phyloP scores from a whole-genome alignment of 1,139 yeast species.

The Taiozyma sp. region DNA sequence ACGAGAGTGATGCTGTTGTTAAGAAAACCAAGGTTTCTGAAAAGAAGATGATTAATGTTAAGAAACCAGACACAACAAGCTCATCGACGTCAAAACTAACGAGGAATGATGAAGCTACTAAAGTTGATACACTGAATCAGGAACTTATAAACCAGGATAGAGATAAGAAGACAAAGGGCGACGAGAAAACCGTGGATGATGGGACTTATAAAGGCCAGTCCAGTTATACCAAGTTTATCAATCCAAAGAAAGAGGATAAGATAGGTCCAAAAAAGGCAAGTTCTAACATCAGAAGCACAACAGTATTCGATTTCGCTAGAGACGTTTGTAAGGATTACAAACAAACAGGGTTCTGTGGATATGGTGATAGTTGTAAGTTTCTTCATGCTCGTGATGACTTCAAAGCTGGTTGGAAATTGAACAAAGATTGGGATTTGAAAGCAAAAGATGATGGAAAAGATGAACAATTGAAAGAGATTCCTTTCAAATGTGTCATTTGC shows the following conservation, averaged over 20 bases:
- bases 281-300: conserved; percentile 60
- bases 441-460: conserved; percentile 9
- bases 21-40: neutral
- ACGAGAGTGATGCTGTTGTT: conserved; percentile 8
- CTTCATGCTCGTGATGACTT: conserved; percentile 87
- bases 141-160: conserved; percentile 27
- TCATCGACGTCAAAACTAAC: conserved; percentile 6
- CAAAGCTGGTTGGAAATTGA: conserved; percentile 64
- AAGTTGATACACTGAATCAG: conserved; percentile 29
- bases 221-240: conserved; percentile 25
- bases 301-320: conserved; percentile 85
- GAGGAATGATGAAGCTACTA: conserved; percentile 30
- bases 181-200: conserved; percentile 19
- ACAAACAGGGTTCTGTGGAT: conserved; percentile 94
- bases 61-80: conserved; percentile 1
- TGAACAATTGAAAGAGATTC: conserved; percentile 33
- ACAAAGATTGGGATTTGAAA: conserved; percentile 65
- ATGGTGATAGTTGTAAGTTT: conserved; percentile 97
- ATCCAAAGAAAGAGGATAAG: conserved; percentile 21
- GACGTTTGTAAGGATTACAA: conserved; percentile 92
- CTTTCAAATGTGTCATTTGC: conserved; percentile 66
- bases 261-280: conserved; percentile 34
- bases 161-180: conserved; percentile 7
- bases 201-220: conserved; percentile 30
- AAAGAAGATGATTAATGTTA: neutral